Base-by-base conservation (phyloP, 495 filamentous ascomycete species). In the Penicillium steckii region DNA sequence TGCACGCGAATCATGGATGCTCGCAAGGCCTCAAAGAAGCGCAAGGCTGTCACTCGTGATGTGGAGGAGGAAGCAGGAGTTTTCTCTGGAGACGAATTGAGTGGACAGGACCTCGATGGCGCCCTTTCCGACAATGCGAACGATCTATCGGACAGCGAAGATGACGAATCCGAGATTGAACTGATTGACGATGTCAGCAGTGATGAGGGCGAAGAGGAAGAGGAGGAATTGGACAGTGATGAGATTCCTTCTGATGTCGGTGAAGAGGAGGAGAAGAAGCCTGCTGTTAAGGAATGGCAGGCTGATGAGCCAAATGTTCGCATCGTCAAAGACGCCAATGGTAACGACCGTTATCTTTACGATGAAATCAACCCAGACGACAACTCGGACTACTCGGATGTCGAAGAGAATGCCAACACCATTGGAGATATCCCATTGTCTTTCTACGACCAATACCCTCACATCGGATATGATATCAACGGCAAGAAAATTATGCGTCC, bases 401-500 rank as follows among this genome's bases (percentile, higher is more conserved):
- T 85, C 7, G 84, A 88, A 40, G 86, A 82, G 22, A 83, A 85
- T 22, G 75, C 75, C 10, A 98, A 97, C 67, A 97, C 94, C 3
- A 96, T 98, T 65, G 94, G 94, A 50, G 80, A 97, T 65, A 98
- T 98, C 53, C 90, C 93, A 10, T 69, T 97, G 17, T 85, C 86
- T 23, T 96, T 96, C 72, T 98, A 98, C 78, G 93, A 97, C 64
- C 86, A 88, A 40, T 97, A 96, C 65, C 94, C 95, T 47, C 94
- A 98, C 68, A 96, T 98, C 67, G 94, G 94, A 35, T 98, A 98
- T 70, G 89, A 97, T 65, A 96, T 98, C 70, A 95, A 98, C 72
- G 94, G 94, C 68, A 96, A 91, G 78, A 95, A 89, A 69, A 95
- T 98, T 49, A 86, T 95, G 84, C 89, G 94, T 41, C 94, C 94